Evolutionary conservation across 176 grass and related monocot species (phyloP).

Genomic region (Avena eriantha): DNA sequence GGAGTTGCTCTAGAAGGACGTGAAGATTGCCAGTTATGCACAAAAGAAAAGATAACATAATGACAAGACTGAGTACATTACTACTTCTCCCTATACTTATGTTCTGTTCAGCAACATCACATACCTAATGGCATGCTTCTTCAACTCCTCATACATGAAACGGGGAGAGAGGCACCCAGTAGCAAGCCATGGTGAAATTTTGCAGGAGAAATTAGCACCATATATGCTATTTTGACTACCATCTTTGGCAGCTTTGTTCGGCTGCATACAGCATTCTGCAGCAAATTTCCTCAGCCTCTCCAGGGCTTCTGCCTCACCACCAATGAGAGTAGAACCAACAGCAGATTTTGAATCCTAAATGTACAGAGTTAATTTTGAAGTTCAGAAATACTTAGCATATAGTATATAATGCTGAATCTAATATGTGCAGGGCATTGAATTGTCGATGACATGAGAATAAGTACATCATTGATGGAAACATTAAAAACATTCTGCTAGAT

Average conservation of each 20-base stretch:
- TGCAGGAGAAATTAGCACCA: conserved; percentile 96
- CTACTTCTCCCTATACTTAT: not conserved
- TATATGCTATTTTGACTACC: conserved; percentile 68
- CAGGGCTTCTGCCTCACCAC: conserved; percentile 84
- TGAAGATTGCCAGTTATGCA: not conserved
- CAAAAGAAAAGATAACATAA: conserved; percentile 19
- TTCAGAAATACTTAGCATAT: not conserved
- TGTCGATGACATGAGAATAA: not conserved
- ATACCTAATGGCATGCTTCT: conserved; percentile 85
- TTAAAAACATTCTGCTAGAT: too few species aligned
- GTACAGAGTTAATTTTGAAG: conserved; percentile 14
- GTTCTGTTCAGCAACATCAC: not conserved
- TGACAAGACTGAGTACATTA: not conserved
- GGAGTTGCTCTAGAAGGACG: conserved; percentile 53
- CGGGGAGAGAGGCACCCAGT: conserved; percentile 93
- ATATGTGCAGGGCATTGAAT: too few species aligned
- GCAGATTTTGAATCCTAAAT: conserved; percentile 71
- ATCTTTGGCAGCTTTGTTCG: conserved; percentile 69
- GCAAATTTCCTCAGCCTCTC: conserved; percentile 90
- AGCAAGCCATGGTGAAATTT: conserved; percentile 98
- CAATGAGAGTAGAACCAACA: conserved; percentile 70
- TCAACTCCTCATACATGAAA: conserved; percentile 96
- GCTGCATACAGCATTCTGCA: conserved; percentile 69
- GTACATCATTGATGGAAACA: too few species aligned
- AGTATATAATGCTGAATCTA: too few species aligned